Evolutionary conservation across 2,329 filamentous ascomycete species (phyloP).

Genomic region (Elsinoe fawcettii): DNA sequence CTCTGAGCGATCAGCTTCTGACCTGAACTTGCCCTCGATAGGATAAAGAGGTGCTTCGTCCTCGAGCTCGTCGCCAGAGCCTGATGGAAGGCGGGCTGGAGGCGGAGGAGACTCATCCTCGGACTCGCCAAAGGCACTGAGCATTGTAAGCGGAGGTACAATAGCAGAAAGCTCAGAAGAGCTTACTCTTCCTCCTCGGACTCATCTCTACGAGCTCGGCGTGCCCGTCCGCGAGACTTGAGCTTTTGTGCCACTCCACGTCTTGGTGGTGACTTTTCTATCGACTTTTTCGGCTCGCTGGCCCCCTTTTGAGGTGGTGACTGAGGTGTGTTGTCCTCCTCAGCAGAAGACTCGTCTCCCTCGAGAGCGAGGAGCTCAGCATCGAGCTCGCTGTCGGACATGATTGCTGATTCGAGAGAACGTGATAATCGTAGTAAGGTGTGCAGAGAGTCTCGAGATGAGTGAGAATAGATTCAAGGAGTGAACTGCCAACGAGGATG

Average conservation of each 20-base stretch:
- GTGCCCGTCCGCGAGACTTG: constrained; percentile 34
- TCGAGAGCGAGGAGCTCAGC: constrained; percentile 90
- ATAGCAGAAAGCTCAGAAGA: neutral
- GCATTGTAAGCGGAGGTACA: neutral
- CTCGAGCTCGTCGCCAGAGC: constrained; percentile 36
- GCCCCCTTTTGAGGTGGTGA: constrained; percentile 42
- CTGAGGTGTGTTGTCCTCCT: constrained; percentile 45
- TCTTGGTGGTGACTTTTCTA: constrained; percentile 29
- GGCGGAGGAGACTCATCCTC: constrained; percentile 52
- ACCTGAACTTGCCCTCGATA: constrained; percentile 72
- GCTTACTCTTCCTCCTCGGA: constrained; percentile 73
- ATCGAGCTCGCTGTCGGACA: constrained; percentile 72
- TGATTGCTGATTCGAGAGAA: constrained; percentile 34
- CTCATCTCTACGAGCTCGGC: constrained; percentile 41
- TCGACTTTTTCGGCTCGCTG: constrained; percentile 30
- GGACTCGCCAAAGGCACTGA: constrained; percentile 61
- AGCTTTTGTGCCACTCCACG: constrained; percentile 42
- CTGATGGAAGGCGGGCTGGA: constrained; percentile 26
- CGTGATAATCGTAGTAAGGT: neutral
- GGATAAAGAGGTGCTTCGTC: constrained; percentile 65
- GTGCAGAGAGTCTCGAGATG: no score
- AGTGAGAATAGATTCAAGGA: neutral
- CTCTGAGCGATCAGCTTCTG: constrained; percentile 46
- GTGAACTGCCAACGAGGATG: neutral
- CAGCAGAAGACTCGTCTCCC: constrained; percentile 53